A percentile compares a stretch with the other conserved stretches of the same genome.
These are phyloP conservation scores for Rhazya stricta DNA, from an alignment of 257 asterid species.

Conservation along the genomic window DNA sequence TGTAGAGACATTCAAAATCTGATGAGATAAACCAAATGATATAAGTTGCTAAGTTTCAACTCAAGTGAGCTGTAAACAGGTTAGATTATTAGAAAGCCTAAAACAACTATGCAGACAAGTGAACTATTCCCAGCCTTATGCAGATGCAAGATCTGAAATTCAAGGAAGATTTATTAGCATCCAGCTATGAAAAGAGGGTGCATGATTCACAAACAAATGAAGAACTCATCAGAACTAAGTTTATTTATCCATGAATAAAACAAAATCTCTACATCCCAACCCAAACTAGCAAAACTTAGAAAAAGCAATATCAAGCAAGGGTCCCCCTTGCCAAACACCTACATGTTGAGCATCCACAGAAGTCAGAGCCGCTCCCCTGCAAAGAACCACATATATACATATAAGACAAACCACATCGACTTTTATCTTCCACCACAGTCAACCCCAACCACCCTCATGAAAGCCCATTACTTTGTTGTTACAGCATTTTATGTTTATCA, in stretches of 20 bases:
- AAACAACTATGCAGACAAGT: neutral
- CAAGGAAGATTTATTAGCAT: neutral
- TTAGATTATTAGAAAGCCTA: neutral
- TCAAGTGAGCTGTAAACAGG: neutral
- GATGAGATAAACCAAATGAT: constrained; percentile 35
- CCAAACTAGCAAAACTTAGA: constrained; percentile 41
- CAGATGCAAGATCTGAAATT: constrained; percentile 14
- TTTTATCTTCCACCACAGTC: constrained; percentile 53
- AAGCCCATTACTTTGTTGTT: constrained; percentile 26
- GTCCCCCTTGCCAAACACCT: constrained; percentile 87
- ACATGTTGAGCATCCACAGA: constrained; percentile 93
- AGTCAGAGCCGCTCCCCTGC: constrained; percentile 95
- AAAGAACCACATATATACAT: constrained; percentile 83
- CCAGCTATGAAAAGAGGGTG: neutral
- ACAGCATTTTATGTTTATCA: constrained; percentile 2
- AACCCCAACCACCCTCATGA: constrained; percentile 42
- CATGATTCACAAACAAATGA: neutral
- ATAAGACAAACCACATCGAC: constrained; percentile 91
- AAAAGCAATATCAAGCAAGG: constrained; percentile 56
- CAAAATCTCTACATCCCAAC: constrained; percentile 34
- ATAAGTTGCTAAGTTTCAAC: neutral
- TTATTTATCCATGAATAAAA: neutral
- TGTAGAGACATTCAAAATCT: constrained; percentile 42
- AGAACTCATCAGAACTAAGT: neutral
- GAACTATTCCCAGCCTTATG: constrained; percentile 8